Evolutionary conservation across 441 rosid genomes (phyloP), one percentile per base, ranked within the genome.

Genomic region (Mallotus repandus): DNA sequence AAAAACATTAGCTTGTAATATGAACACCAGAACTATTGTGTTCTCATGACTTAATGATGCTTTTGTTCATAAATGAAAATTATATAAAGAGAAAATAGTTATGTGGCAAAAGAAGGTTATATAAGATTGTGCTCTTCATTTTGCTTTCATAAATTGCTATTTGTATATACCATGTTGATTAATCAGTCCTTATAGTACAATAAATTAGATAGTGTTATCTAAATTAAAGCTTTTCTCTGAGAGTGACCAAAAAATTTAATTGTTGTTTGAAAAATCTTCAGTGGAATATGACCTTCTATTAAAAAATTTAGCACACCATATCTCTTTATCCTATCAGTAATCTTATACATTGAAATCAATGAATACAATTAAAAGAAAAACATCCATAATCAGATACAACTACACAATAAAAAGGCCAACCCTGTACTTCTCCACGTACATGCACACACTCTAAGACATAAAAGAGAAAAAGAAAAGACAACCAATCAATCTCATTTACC

Each of bases 401-500:
- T 25, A 25, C 29, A 25, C 21, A 59, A 58, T 12, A 46, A 74
- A 49, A 21, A 10, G 4, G 9, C n/a, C n/a, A 15, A 25, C 52
- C 12, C 19, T 38, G 35, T 6, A 29, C 7, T 46, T 49, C 29
- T 25, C 29, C 29, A 25, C 29, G 29, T 1, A 25, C 29, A 25
- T 25, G 29, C 29, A 0, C 29, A 25, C 29, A 25, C 29, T 1
- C 29, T 25, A 25, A 25, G 29, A 25, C 29, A 25, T 25, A 25
- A 25, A 25, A 25, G 29, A 25, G 61, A 1, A 74, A 7, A 29
- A 55, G 10, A 10, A 32, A 18, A 57, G 15, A 49, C 67, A 0
- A 15, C 25, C 57, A 50, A 53, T 14, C 14, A n/a, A 68, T 18
- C 22, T 69, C 13, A 64, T 46, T 72, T 78, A 93, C 98, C 98